Percentiles rank a stretch among this genome's conserved stretches.
phyloP scores from a whole-genome alignment of 257 asterid species.

The Solanum raphanifolium region DNA sequence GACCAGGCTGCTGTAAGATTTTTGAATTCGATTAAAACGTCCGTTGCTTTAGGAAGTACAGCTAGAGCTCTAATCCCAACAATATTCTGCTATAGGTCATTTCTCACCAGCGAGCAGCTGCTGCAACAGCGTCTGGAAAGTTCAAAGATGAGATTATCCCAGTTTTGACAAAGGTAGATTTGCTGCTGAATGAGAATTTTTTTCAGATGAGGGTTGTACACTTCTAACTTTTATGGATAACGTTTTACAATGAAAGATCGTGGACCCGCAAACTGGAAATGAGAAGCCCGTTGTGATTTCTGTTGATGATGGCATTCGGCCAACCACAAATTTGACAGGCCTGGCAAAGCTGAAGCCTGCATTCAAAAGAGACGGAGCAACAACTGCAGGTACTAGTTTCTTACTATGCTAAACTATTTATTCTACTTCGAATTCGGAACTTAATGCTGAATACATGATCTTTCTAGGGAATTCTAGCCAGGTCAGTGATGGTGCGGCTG shows the following conservation, averaged over 20 bases:
- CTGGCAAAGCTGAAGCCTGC: conserved; percentile 86
- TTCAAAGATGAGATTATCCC: conserved; percentile 86
- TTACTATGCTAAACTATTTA: background rate
- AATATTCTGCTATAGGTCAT: conserved; percentile 37
- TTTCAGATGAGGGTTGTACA: background rate
- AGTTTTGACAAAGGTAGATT: conserved; percentile 62
- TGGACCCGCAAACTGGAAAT: conserved; percentile 61
- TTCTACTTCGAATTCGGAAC: background rate
- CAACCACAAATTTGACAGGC: conserved; percentile 50
- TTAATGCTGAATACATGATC: background rate
- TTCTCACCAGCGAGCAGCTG: conserved; percentile 89
- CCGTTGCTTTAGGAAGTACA: background rate
- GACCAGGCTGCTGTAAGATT: conserved; percentile 85
- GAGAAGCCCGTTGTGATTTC: conserved; percentile 53
- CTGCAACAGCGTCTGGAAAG: conserved; percentile 77
- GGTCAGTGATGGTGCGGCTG: conserved; percentile 92
- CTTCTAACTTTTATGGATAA: background rate
- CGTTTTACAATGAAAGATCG: conserved; percentile 32
- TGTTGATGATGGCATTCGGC: conserved; percentile 84
- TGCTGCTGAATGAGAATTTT: background rate
- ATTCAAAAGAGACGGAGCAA: conserved; percentile 70
- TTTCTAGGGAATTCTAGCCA: conserved; percentile 78
- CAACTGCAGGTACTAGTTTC: conserved; percentile 70
- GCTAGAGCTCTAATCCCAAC: conserved; percentile 1
- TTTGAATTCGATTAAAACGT: background rate